Percentiles rank a stretch among this genome's conserved stretches.
Evolutionary conservation across 106 monocot species (phyloP).

Genomic region (Acorus calamus): DNA sequence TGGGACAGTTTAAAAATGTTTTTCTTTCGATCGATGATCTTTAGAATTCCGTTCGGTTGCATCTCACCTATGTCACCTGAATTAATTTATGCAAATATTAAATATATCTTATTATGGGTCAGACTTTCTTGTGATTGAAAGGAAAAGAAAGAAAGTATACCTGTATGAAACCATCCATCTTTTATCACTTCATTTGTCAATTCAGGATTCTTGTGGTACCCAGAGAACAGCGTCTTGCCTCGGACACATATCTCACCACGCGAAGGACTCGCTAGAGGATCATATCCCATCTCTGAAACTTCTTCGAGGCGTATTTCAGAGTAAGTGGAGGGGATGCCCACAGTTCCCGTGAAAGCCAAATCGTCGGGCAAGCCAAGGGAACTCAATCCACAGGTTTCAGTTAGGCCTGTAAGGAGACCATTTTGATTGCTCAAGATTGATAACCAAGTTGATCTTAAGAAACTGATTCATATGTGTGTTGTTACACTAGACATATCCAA

Average conservation of each 20-base stretch:
- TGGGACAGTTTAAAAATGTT: constrained; percentile 95
- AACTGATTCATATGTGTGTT: no score
- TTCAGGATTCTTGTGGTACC: constrained; percentile 76
- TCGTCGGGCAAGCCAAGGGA: constrained; percentile 51
- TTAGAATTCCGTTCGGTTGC: constrained; percentile 58
- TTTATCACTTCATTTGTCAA: constrained; percentile 61
- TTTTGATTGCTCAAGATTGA: no score
- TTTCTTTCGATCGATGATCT: constrained; percentile 87
- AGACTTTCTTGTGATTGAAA: neutral
- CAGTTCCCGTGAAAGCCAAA: constrained; percentile 57
- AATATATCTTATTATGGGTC: neutral
- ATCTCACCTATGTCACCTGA: constrained; percentile 95
- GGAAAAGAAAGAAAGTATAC: constrained; percentile 15
- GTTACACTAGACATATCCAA: no score
- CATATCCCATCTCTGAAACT: constrained; percentile 89
- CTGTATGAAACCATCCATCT: constrained; percentile 99
- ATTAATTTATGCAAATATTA: neutral
- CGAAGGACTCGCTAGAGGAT: constrained; percentile 67
- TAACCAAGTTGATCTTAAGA: no score
- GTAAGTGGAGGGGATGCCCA: constrained; percentile 54
- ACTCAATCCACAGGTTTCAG: constrained; percentile 69
- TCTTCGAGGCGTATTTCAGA: constrained; percentile 60
- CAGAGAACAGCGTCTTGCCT: constrained; percentile 75
- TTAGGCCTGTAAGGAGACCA: constrained; percentile 39
- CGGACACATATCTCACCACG: constrained; percentile 82